Conservation (phyloP, 1,139 yeast genomes). For the Geotrichum phurueaensis region DNA sequence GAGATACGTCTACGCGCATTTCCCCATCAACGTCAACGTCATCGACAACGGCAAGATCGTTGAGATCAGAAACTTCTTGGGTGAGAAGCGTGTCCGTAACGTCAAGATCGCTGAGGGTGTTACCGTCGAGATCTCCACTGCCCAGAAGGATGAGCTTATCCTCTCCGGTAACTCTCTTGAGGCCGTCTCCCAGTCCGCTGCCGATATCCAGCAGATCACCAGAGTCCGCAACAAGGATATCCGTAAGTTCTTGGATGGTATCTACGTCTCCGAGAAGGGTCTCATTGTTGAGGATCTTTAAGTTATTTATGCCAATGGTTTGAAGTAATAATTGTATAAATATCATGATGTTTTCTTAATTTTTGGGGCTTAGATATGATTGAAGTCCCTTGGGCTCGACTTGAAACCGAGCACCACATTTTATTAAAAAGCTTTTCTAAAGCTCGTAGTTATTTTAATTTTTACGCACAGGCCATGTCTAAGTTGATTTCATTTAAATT, state of each 20-base stretch:
- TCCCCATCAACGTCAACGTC: conserved; percentile 98
- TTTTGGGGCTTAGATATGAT: conserved; percentile 1
- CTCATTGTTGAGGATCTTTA: conserved; percentile 64
- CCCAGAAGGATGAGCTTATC: conserved; percentile 90
- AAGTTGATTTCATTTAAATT: background rate
- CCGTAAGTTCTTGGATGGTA: conserved; percentile 99
- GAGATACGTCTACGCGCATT: conserved; percentile 99
- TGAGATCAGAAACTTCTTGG: conserved; percentile 98
- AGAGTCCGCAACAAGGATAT: conserved; percentile 99
- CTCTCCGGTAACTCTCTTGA: conserved; percentile 95
- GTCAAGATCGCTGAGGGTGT: conserved; percentile 88
- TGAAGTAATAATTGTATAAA: conserved; percentile 15
- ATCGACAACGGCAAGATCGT: conserved; percentile 68
- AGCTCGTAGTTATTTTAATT: background rate
- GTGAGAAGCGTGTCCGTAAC: conserved; percentile 93
- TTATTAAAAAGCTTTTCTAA: background rate
- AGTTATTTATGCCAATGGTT: conserved; percentile 19
- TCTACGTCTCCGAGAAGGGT: conserved; percentile 97
- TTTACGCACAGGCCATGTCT: background rate
- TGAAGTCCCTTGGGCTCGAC: conserved; percentile 15
- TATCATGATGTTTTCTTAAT: conserved; percentile 1
- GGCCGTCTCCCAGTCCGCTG: conserved; percentile 97
- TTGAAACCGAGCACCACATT: conserved; percentile 17
- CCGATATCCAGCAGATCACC: conserved; percentile 97
- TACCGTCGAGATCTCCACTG: conserved; percentile 73